Conservation (phyloP, 306 rosid species). For the cucumber (Cucumis sativus) region Cucumber_9930_V3 NC_026660.2:7644001-7644500, state of each 20-base stretch:
- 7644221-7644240: not conserved
- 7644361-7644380: constrained; percentile 46
- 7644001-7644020: not conserved
- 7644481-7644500: constrained; percentile 57
- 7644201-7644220: not conserved
- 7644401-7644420: not conserved
- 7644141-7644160: not conserved
- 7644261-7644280: constrained; percentile 22
- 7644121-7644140: not conserved
- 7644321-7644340: constrained; percentile 21
- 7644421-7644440: not conserved
- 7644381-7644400: constrained; percentile 55
- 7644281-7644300: constrained; percentile 17
- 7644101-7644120: not conserved
- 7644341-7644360: constrained; percentile 40
- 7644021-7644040: not conserved
- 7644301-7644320: constrained; percentile 29
- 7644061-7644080: not conserved
- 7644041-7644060: not conserved
- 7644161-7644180: not conserved
- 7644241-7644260: not conserved
- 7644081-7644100: not conserved
- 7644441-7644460: not conserved
- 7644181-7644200: not conserved
- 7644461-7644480: not conserved